Conservation (phyloP, 1,284 basidiomycete genomes). For the Cutaneotrichosporon cyanovorans region DNA sequence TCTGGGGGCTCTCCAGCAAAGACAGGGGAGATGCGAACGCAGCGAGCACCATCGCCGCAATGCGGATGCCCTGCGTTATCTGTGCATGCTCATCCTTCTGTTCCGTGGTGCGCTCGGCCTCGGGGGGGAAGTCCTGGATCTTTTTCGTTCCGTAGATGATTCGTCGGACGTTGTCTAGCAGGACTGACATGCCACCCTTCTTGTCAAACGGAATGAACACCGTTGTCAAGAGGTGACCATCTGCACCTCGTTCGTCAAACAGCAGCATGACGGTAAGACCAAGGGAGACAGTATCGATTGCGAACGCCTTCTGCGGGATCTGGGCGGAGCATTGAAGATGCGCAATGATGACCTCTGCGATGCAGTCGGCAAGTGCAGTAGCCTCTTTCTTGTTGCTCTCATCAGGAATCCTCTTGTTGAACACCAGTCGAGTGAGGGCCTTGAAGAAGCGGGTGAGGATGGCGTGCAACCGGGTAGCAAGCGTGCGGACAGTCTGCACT, state of each 20-base stretch:
- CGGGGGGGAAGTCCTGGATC: conserved; percentile 47
- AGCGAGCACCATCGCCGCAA: conserved; percentile 64
- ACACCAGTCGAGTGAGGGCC: conserved; percentile 79
- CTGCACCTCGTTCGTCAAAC: conserved; percentile 71
- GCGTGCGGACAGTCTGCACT: conserved; percentile 52
- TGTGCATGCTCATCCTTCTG: conserved; percentile 52
- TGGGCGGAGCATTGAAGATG: conserved; percentile 51
- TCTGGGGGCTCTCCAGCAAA: conserved; percentile 79
- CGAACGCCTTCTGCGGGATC: conserved; percentile 19
- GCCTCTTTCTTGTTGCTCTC: conserved; percentile 70
- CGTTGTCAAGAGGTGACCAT: conserved; percentile 72
- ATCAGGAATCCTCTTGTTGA: conserved; percentile 69
- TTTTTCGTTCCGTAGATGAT: conserved; percentile 55
- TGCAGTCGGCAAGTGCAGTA: conserved; percentile 56
- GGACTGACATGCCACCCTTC: conserved; percentile 61
- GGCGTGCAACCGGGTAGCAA: conserved; percentile 70
- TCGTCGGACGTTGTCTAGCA: conserved; percentile 57
- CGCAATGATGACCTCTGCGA: conserved; percentile 66
- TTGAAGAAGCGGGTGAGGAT: conserved; percentile 80
- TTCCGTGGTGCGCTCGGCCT: conserved; percentile 54
- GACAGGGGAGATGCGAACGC: conserved; percentile 71
- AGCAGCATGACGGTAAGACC: conserved; percentile 65
- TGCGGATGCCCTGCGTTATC: conserved; percentile 5
- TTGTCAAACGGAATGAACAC: conserved; percentile 68
- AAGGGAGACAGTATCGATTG: conserved; percentile 62